Evolutionary conservation across 345 rosid species (phyloP).

Genomic region (Trapa incisa): DNA sequence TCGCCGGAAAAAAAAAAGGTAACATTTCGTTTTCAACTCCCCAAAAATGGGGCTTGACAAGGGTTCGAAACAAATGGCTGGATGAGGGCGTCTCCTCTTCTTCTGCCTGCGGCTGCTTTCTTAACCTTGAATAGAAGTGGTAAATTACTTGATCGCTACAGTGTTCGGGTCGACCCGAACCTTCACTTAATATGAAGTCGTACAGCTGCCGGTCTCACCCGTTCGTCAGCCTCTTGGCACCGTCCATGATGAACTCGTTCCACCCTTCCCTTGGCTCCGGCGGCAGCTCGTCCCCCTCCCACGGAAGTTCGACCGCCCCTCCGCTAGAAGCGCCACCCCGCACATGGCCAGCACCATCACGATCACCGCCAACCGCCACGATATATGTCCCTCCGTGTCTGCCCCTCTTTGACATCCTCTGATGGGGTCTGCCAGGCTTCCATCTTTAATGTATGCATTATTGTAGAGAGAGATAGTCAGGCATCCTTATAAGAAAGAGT

Average conservation of each 20-base stretch:
- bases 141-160: no score
- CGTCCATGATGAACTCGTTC: not conserved
- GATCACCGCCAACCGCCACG: no score
- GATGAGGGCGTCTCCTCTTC: no score
- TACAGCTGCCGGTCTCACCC: constrained; percentile 8
- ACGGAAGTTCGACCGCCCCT: constrained; percentile 2
- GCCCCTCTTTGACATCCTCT: not conserved
- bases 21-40: no score
- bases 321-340: not conserved
- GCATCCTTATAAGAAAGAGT: no score
- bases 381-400: not conserved
- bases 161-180: no score
- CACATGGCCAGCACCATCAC: not conserved
- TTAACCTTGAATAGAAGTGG: no score
- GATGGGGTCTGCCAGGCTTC: not conserved
- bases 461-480: not conserved
- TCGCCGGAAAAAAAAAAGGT: no score
- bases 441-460: not conserved
- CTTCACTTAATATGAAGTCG: constrained; percentile 1
- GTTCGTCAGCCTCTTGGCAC: not conserved
- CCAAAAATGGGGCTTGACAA: no score
- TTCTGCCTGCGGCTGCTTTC: no score
- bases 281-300: constrained; percentile 1
- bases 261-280: constrained; percentile 5
- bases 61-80: no score